A percentile compares a stretch with the other conserved stretches of the same genome.
Evolutionary conservation across 495 filamentous ascomycete species (phyloP).

Genomic region (Pyronema domesticum): DNA sequence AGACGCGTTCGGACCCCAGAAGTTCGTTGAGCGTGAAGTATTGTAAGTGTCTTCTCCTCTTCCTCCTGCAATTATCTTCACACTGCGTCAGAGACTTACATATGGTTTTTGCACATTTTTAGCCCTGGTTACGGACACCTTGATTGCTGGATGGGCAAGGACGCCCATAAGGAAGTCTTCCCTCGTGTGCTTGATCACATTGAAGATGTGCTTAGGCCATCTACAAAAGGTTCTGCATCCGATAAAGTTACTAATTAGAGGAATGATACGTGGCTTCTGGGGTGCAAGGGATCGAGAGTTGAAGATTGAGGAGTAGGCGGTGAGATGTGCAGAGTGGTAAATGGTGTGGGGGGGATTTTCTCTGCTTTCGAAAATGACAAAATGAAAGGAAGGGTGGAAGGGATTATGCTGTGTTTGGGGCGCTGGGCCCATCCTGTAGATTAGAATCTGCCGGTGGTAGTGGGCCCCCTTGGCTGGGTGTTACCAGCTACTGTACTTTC

Average conservation of each 20-base stretch:
- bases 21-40: slow-evolving; percentile 34
- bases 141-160: slow-evolving; percentile 48
- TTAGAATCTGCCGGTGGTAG: not conserved
- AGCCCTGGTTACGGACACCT: slow-evolving; percentile 46
- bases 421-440: not conserved
- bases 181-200: slow-evolving; percentile 40
- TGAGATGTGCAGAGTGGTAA: not conserved
- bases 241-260: too few species aligned
- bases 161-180: slow-evolving; percentile 45
- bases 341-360: not conserved
- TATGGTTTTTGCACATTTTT: not conserved
- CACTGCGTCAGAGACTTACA: not conserved
- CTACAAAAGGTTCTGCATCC: not conserved
- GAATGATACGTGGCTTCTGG: not conserved
- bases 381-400: not conserved
- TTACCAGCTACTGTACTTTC: not conserved
- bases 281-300: not conserved
- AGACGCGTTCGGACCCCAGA: slow-evolving; percentile 32
- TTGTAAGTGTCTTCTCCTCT: slow-evolving; percentile 21
- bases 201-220: slow-evolving; percentile 27
- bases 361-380: not conserved
- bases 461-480: not conserved
- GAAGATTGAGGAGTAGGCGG: not conserved
- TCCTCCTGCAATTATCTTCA: not conserved
- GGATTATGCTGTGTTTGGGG: not conserved